These are phyloP conservation scores for Trichophyton schoenleinii DNA, from an alignment of 2,329 filamentous ascomycete genomes.

Conservation along the genomic window DNA sequence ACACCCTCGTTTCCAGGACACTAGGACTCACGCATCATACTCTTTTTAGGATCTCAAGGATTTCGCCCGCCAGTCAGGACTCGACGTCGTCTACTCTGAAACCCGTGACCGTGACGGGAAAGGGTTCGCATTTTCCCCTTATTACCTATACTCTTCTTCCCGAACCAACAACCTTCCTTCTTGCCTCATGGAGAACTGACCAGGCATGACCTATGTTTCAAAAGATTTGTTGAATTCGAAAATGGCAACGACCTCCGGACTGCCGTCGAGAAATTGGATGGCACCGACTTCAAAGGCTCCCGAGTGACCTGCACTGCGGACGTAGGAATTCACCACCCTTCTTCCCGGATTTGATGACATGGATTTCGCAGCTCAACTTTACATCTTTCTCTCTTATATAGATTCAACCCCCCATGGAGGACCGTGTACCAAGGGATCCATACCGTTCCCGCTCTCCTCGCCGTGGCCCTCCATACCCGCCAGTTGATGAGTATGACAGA, in stretches of 20 bases:
- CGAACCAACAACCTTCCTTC: neutral
- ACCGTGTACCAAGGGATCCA: slow-evolving; percentile 55
- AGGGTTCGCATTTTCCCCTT: slow-evolving; percentile 51
- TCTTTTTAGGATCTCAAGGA: slow-evolving; percentile 97
- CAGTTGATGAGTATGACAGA: slow-evolving; percentile 69
- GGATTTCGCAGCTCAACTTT: slow-evolving; percentile 18
- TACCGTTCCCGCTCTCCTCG: slow-evolving; percentile 74
- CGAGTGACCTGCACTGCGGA: slow-evolving; percentile 77
- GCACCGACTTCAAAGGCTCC: slow-evolving; percentile 81
- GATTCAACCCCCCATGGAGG: slow-evolving; percentile 53
- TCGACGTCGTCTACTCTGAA: slow-evolving; percentile 97
- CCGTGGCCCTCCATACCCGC: slow-evolving; percentile 44
- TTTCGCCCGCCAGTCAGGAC: slow-evolving; percentile 89
- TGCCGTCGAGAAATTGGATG: slow-evolving; percentile 89
- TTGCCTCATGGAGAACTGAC: slow-evolving; percentile 6
- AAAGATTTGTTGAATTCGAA: slow-evolving; percentile 89
- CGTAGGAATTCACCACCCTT: slow-evolving; percentile 42
- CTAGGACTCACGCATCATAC: slow-evolving; percentile 59
- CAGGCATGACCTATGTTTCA: neutral
- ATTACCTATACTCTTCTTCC: neutral
- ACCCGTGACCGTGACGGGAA: slow-evolving; percentile 85
- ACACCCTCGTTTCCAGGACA: neutral
- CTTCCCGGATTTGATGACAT: slow-evolving; percentile 10
- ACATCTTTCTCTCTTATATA: slow-evolving; percentile 23
- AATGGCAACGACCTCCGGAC: slow-evolving; percentile 77